Evolutionary conservation across 805 yeast species (phyloP), one percentile per base, ranked within the genome.

Genomic region (Cyberlindnera lachancei): DNA sequence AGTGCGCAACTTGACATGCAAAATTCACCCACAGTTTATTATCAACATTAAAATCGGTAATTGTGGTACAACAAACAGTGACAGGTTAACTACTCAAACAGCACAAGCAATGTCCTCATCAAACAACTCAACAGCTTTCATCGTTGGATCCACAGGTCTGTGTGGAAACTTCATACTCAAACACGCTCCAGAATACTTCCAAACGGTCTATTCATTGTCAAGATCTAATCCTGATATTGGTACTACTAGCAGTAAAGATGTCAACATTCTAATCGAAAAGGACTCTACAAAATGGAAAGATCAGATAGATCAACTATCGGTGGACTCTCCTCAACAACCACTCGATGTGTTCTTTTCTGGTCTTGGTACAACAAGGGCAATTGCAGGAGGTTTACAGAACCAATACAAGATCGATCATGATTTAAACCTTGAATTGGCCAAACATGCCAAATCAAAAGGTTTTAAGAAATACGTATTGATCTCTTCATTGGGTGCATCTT

Each of bases 131-230:
- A 30, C 45, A 10, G 38, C 40, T 11, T 57, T 70, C 27, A 47
- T 68, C 12, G 54, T 83, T 27, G 95, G 95, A 3, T 69, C 87
- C 18, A 85, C 95, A 2, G 95, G 95, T 3, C 58, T 84, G 15
- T 78, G 80, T 35, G 96, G 95, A 7, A 45, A 63, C 16, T 65
- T 61, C 16, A 66, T 83, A 37, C 50, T 83, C 33, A 66, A 63
- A 33, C 55, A 55, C 17, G 54, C 70, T 4, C 37, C 58, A 1
- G 45, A 55, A 3, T 61, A 67, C 26, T 61, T 69, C 24, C 34
- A 54, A 3, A 56, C 62, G 15, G 51, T 79, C 6, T 56, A 56
- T 23, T 65, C 85, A 4, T 41, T 82, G 4, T 54, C 75, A 4
- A 68, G 92, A 49, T 63, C 73, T 33, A 25, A 27, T 13, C 50